Evolutionary conservation across 2,329 filamentous ascomycete genomes (phyloP), one percentile per base, ranked within the genome.

Genomic region (Colletotrichum eremochloae): DNA sequence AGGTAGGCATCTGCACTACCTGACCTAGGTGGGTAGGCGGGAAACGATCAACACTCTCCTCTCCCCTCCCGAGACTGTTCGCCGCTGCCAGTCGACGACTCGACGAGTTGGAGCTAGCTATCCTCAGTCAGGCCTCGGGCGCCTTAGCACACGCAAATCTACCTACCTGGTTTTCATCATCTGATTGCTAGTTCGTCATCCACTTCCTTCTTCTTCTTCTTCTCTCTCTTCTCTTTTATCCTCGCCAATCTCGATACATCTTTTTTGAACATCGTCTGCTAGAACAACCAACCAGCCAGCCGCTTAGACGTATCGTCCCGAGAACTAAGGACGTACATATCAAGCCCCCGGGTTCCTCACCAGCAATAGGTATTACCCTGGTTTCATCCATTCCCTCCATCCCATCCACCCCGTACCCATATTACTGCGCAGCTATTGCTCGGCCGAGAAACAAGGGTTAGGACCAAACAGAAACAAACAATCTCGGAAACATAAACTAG

Each of bases 151-250:
- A 63, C 64, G 64, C 53, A 71, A 69, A 48, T 36, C 63, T n/a
- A 33, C 42, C 63, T n/a, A 33, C 29, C 63, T 29, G 33, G 36
- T 58, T 64, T 68, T 56, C 52, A 71, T 73, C 71, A 71, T 73
- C 71, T 71, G 56, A 71, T 67, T 58, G 62, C 62, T 55, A 44
- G 62, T 12, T 57, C 62, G 61, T 58, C 62, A 65, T 57, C 58
- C 62, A 52, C 46, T 56, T 67, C 55, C 36, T 29, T 63, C 61
- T 20, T 67, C 33, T 36, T 8, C 36, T 29, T 63, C 61, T 44
- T 46, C 52, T 31, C 58, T 36, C 18, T 36, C 55, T 38, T 38
- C 58, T 24, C 11, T 20, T 42, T 42, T 46, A 33, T 42, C 36
- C 36, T 36, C 24, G 8, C 48, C 50, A 14, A 20, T n/a, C 46